These are phyloP conservation scores for Apophysomyces elegans DNA, from an alignment of 371 early-diverging fungal species.

Conservation along the genomic window DNA sequence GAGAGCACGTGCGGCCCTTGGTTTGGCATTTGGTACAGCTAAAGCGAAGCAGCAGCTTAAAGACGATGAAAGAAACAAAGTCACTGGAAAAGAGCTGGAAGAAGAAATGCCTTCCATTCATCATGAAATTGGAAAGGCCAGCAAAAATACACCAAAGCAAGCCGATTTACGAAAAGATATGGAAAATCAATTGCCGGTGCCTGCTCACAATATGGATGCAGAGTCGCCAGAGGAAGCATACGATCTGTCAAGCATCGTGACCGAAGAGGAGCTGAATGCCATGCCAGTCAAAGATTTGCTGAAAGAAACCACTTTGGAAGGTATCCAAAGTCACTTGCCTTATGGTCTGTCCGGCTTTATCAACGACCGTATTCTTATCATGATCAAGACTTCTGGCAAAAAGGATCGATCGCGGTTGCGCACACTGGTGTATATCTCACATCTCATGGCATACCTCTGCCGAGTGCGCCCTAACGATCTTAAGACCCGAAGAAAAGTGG, in stretches of 20 bases:
- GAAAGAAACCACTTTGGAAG: conserved; percentile 46
- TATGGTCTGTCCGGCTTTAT: conserved; percentile 55
- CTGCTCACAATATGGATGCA: conserved; percentile 70
- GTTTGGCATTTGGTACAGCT: conserved; percentile 91
- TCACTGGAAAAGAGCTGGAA: conserved; percentile 60
- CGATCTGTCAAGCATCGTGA: conserved; percentile 70
- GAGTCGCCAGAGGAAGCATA: conserved; percentile 74
- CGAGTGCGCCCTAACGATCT: conserved; percentile 52
- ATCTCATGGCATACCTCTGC: conserved; percentile 71
- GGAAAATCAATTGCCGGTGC: conserved; percentile 70
- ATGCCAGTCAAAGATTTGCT: conserved; percentile 62
- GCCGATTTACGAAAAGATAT: conserved; percentile 56
- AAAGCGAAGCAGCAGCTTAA: conserved; percentile 80
- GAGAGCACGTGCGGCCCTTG: conserved; percentile 73
- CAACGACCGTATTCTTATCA: conserved; percentile 48
- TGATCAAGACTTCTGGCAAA: conserved; percentile 58
- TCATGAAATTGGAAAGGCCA: conserved; percentile 60
- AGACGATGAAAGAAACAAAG: conserved; percentile 82
- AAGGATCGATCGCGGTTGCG: conserved; percentile 65
- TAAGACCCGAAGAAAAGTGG: conserved; percentile 56
- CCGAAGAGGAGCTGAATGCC: conserved; percentile 61
- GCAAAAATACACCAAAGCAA: conserved; percentile 52
- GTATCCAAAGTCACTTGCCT: conserved; percentile 44
- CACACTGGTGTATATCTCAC: conserved; percentile 71
- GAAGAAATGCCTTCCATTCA: conserved; percentile 63